Evolutionary conservation across 2,329 filamentous ascomycete species (phyloP), one percentile per base, ranked within the genome.

Genomic region (Hypoxylon sp.): DNA sequence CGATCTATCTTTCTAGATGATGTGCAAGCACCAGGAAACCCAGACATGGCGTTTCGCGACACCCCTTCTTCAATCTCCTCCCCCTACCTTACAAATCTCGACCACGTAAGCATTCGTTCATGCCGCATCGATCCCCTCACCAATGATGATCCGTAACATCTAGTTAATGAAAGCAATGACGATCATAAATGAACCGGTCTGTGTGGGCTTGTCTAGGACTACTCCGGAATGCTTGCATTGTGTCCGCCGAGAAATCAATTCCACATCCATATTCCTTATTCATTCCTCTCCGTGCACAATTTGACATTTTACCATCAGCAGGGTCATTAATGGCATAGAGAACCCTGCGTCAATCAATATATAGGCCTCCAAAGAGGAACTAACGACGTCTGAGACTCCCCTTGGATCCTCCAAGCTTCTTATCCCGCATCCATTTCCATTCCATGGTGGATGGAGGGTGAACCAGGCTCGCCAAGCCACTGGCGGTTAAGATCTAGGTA

Each of bases 11-110:
- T 64, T 35, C 48, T 39, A 37, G 31, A 58, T 31, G 19, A 42
- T 50, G 55, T 55, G 50, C 62, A 65, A 48, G 29, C 55, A 54
- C 59, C 27, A 29, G 27, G 24, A 42, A 65, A 61, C 32, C 29
- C 27, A 19, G 35, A 56, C 19, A 7, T 29, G 48, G 48, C 42
- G 21, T 29, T 55, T 55, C 24, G 42, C 44, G 31, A 10, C 29
- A 54, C 51, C 24, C 44, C 31, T 21, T 39, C 15, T 24, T 31
- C 31, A 39, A 24, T 27, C 31, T 19, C 10, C 29, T 10, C 13
- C 31, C 29, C 11, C 29, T 50, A 39, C 29, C 32, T 52, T 51
- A 24, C 46, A 17, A 27, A 29, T 46, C 13, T 52, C 11, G 57
- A 52, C 46, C 53, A 57, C 52, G 19, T 37, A 60, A 56, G 32